phyloP scores from a whole-genome alignment of 2,329 filamentous ascomycete species.

The Curvularia sp. region DNA sequence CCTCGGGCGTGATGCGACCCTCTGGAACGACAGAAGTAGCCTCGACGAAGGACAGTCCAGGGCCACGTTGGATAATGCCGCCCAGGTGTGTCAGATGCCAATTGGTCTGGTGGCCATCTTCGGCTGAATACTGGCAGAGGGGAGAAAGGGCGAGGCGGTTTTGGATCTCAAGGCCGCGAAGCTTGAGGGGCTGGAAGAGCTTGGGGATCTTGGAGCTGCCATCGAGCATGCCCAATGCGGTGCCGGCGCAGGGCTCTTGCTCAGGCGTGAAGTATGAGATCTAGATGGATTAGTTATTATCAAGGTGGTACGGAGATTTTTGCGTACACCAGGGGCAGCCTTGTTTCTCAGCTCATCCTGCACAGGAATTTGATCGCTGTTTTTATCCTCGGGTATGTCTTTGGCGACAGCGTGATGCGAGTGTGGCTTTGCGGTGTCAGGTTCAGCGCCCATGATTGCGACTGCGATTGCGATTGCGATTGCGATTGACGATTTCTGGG shows the following conservation, averaged over 20 bases:
- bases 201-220: constrained; percentile 63
- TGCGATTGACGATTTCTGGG: background rate
- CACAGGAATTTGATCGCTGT: constrained; percentile 14
- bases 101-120: constrained; percentile 76
- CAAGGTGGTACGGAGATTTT: background rate
- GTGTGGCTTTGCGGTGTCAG: constrained; percentile 36
- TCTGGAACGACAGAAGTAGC: constrained; percentile 77
- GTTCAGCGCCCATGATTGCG: constrained; percentile 33
- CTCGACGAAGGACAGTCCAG: constrained; percentile 77
- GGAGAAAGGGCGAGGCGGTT: constrained; percentile 67
- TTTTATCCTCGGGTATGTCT: constrained; percentile 41
- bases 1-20: constrained; percentile 83
- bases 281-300: constrained; percentile 29
- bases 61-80: constrained; percentile 77
- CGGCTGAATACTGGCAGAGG: constrained; percentile 69
- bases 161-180: constrained; percentile 68
- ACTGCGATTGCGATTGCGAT: too few species aligned
- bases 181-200: constrained; percentile 65
- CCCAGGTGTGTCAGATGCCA: constrained; percentile 86
- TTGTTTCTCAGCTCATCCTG: constrained; percentile 50
- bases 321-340: constrained; percentile 52
- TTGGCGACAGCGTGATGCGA: constrained; percentile 45
- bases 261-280: constrained; percentile 58
- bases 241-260: constrained; percentile 57
- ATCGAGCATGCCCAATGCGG: constrained; percentile 56